Evolutionary conservation across 164 flowering plant species (phyloP), one percentile per base, ranked within the genome.

Genomic region (Piper longum): DNA sequence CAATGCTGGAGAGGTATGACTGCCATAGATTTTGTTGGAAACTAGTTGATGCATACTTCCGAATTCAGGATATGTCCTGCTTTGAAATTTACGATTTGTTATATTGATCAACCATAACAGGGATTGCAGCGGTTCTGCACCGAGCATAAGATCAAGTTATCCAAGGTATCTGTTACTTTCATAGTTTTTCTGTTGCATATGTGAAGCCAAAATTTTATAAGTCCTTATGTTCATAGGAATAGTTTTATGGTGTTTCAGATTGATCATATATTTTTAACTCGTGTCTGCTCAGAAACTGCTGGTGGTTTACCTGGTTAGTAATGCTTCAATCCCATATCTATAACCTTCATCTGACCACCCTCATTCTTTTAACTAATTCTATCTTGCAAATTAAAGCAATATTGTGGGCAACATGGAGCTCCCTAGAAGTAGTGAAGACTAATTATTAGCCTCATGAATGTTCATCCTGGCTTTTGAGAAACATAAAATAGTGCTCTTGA

Each of bases 221-320:
- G 14, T 48, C 52, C 14, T 48, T 12, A 14, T 48, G 52, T 14
- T 48, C 14, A 48, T 48, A 48, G 52, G 14, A 48, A 48, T 48
- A 13, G 11, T 14, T 48, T 48, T 14, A 1, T 12, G 12, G 3
- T 48, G 26, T 40, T 68, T 66, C 81, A 93, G 98, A 82, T 93
- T 76, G 97, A 93, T 79, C 96, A 93, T 78, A 83, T 93, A 75
- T 93, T 93, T 71, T 81, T 91, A 40, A 87, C 97, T 56, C 97
- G 97, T 65, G 95, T 95, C 59, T 87, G 96, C 84, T 91, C 99
- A 67, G 99, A 95, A 81, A 95, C 99, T 75, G 91, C 99, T 4
- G 97, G 97, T 63, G 98, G 98, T 56, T 85, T 93, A 68, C 96
- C 98, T 81, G 98, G 98, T 93, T 66, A 62, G 82, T 77, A 19